Evolutionary conservation across 2,329 filamentous ascomycete species (phyloP).

Genomic region (Alternaria infectoria): DNA sequence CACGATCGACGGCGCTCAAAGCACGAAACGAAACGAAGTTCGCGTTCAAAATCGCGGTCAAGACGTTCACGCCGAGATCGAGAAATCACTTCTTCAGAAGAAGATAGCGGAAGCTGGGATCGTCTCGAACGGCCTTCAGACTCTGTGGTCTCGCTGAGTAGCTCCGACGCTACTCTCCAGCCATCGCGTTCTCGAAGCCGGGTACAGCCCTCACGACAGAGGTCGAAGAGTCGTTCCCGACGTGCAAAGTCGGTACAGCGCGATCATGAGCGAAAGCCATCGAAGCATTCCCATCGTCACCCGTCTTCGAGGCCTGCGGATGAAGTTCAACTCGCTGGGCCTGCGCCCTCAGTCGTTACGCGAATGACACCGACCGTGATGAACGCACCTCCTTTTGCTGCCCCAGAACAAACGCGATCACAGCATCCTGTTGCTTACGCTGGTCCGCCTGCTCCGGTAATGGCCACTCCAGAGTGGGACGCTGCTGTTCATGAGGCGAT

Average conservation of each 20-base stretch:
- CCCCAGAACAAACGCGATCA: not conserved
- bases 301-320: not conserved
- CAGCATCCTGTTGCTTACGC: not conserved
- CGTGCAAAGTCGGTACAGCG: not conserved
- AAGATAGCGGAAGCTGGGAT: slow-evolving; percentile 11
- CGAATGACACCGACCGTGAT: slow-evolving; percentile 1
- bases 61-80: not conserved
- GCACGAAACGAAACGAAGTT: not conserved
- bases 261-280: slow-evolving; percentile 1
- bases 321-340: not conserved
- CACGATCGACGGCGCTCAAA: not conserved
- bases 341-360: slow-evolving; percentile 1
- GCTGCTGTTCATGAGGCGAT: not conserved
- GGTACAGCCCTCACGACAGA: not conserved
- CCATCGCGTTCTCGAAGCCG: slow-evolving; percentile 16
- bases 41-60: slow-evolving; percentile 7
- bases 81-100: slow-evolving; percentile 6
- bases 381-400: slow-evolving; percentile 4
- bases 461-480: slow-evolving; percentile 11
- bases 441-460: not conserved
- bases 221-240: not conserved
- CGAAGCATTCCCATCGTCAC: not conserved
- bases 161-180: slow-evolving; percentile 18
- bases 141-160: slow-evolving; percentile 10
- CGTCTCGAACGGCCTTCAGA: slow-evolving; percentile 6